Conservation (phyloP, 331 rosid genomes). For the Malus hybrid region DNA sequence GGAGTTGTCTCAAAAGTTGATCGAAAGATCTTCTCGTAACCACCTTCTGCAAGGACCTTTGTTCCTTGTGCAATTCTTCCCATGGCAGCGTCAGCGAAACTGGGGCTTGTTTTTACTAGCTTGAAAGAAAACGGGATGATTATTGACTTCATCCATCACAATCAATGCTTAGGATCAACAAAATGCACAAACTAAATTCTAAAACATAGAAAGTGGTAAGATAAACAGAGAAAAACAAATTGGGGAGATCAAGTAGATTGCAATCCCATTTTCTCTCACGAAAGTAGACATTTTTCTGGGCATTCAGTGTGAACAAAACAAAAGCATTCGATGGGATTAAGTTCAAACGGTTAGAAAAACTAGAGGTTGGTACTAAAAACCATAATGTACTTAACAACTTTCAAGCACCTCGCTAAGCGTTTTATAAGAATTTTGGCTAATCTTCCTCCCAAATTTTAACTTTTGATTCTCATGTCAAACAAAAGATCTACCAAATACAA, state of each 20-base stretch:
- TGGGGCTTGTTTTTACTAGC: slow-evolving; percentile 85
- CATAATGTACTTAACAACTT: not conserved
- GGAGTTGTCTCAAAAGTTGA: slow-evolving; percentile 68
- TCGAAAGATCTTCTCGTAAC: slow-evolving; percentile 71
- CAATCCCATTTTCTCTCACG: not conserved
- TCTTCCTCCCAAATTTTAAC: not conserved
- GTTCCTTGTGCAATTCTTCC: slow-evolving; percentile 99
- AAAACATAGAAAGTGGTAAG: not conserved
- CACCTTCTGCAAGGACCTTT: slow-evolving; percentile 92
- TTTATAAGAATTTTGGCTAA: not conserved
- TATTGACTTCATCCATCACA: slow-evolving; percentile 3
- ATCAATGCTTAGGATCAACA: not conserved
- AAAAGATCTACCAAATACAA: not conserved
- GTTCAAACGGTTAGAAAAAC: not conserved
- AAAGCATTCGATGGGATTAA: not conserved
- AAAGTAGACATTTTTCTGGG: not conserved
- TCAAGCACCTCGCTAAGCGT: not conserved
- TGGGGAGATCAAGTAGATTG: not conserved
- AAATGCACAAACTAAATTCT: not conserved
- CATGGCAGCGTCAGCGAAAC: slow-evolving; percentile 82
- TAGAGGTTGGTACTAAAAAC: not conserved
- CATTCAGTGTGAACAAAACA: not conserved
- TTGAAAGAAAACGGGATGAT: not conserved
- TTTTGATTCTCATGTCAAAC: not conserved
- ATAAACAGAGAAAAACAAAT: not conserved